These are phyloP conservation scores for Wallacemonas collosoma DNA, from an alignment of 208 protist species.

Conservation along the genomic window DNA sequence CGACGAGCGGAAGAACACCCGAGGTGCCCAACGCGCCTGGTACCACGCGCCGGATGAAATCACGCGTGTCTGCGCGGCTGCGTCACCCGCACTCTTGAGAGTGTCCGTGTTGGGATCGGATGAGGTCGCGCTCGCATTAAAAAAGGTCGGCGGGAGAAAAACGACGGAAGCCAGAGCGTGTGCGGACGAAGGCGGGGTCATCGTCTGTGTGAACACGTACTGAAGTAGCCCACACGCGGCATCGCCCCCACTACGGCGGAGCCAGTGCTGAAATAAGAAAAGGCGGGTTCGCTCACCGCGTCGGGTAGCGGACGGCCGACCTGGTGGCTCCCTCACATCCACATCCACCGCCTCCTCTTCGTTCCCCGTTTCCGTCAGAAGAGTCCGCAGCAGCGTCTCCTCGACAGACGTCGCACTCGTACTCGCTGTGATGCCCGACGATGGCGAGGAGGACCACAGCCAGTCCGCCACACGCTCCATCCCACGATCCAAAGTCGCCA, in stretches of 20 bases:
- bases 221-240: neutral
- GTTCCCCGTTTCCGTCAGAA: neutral
- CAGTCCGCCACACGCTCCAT: constrained; percentile 16
- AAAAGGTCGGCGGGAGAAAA: constrained; percentile 2
- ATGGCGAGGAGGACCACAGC: constrained; percentile 1
- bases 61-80: no score
- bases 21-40: constrained; percentile 2
- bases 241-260: constrained; percentile 4
- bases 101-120: neutral
- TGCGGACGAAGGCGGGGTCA: neutral
- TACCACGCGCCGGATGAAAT: neutral
- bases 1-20: constrained; percentile 6
- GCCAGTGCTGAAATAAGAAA: neutral
- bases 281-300: neutral
- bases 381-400: neutral
- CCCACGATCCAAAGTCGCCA: neutral
- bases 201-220: neutral
- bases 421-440: neutral
- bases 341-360: neutral
- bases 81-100: neutral
- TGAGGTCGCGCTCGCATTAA: neutral
- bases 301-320: neutral
- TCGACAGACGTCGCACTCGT: neutral
- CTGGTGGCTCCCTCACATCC: neutral
- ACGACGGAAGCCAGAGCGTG: constrained; percentile 3